Conservation (phyloP, 129 eudicot genomes). For the Sambucus nigra region DNA sequence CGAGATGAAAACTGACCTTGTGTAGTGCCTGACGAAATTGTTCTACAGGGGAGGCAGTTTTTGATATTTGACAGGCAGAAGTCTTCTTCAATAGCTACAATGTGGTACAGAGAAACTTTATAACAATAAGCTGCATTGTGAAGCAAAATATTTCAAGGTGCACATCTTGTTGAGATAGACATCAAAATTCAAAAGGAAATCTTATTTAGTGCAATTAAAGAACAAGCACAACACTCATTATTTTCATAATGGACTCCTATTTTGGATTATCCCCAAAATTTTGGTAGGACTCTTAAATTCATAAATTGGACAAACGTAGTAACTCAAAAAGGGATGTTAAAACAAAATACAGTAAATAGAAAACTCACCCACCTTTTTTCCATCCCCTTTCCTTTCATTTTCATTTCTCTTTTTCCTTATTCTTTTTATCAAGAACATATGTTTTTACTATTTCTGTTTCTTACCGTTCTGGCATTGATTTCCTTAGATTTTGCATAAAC, state of each 20-base stretch:
- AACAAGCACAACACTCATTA: neutral
- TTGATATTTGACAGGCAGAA: slow-evolving; percentile 53
- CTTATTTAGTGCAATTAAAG: neutral
- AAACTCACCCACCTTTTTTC: too few relatives aligned
- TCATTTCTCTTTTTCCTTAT: neutral
- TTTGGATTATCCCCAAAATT: neutral
- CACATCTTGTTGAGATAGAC: slow-evolving; percentile 13
- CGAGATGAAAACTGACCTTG: slow-evolving; percentile 50
- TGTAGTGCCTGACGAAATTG: slow-evolving; percentile 57
- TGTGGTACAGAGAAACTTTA: slow-evolving; percentile 69
- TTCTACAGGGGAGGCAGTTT: slow-evolving; percentile 51
- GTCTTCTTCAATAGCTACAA: slow-evolving; percentile 83
- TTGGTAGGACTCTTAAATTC: too few relatives aligned
- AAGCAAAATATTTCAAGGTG: slow-evolving; percentile 31
- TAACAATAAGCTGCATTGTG: slow-evolving; percentile 47
- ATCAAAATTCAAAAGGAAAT: neutral
- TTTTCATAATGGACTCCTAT: neutral
- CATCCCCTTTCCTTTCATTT: neutral
- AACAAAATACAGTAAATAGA: neutral
- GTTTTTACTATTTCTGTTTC: neutral
- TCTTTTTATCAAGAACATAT: neutral
- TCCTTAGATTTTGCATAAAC: neutral
- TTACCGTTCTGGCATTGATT: too few relatives aligned
- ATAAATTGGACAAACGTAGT: neutral
- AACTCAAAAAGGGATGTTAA: neutral